phyloP scores from a whole-genome alignment of 225 moss, liverwort and hornwort genomes.

The Sphagnum contortum region DNA sequence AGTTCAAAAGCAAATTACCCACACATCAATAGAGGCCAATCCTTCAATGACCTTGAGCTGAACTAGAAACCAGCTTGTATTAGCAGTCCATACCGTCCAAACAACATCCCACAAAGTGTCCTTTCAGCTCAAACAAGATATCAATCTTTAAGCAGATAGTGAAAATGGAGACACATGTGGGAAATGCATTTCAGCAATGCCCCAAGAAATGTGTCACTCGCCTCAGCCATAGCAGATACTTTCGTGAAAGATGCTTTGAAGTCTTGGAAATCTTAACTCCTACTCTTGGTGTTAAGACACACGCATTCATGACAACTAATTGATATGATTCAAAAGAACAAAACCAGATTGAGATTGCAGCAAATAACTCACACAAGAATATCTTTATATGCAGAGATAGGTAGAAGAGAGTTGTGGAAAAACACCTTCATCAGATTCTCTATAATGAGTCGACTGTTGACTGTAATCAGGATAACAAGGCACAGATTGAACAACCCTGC shows the following conservation, averaged over 20 bases:
- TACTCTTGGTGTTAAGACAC: not conserved
- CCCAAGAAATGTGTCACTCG: not conserved
- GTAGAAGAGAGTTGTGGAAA: not conserved
- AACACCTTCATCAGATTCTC: slow-evolving; percentile 93
- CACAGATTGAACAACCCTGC: slow-evolving; percentile 88
- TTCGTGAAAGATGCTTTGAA: not conserved
- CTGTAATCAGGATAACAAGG: slow-evolving; percentile 70
- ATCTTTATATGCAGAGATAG: not conserved
- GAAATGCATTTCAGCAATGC: not conserved
- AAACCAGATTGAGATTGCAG: not conserved
- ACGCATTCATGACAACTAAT: not conserved
- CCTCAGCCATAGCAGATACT: not conserved
- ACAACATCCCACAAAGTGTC: not conserved
- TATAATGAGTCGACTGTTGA: slow-evolving; percentile 78
- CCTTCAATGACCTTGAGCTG: slow-evolving; percentile 75
- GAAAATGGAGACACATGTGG: too few relatives aligned
- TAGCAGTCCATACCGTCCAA: slow-evolving; percentile 75
- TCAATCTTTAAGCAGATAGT: too few relatives aligned
- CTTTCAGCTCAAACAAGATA: too few relatives aligned
- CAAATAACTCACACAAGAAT: too few relatives aligned
- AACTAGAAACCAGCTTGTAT: slow-evolving; percentile 88
- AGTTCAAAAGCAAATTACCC: slow-evolving; percentile 27
- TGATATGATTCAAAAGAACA: not conserved
- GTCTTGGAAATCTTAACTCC: not conserved
- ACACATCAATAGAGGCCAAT: slow-evolving; percentile 97